phyloP scores from a whole-genome alignment of 371 early-diverging fungal species.

The Mortierella sp. region DNA sequence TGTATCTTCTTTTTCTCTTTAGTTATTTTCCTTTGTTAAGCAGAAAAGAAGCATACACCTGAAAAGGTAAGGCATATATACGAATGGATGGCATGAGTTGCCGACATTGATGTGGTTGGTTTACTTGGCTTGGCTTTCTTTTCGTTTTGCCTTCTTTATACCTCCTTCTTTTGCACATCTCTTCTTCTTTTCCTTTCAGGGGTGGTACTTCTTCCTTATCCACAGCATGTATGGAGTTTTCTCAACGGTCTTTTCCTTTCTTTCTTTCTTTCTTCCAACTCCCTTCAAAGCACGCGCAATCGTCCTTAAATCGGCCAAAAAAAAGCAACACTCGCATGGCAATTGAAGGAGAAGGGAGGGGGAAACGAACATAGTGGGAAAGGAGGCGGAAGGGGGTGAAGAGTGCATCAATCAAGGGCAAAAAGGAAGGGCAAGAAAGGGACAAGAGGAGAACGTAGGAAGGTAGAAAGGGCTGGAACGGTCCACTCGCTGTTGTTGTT shows the following conservation, averaged over 20 bases:
- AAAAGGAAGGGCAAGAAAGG: not conserved
- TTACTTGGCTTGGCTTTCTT: not conserved
- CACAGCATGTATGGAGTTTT: too few relatives aligned
- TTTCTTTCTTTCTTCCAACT: not conserved
- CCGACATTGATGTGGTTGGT: not conserved
- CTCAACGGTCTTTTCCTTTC: not conserved
- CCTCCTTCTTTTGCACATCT: not conserved
- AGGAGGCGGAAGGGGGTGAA: not conserved
- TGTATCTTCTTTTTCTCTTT: not conserved
- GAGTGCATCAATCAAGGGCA: not conserved
- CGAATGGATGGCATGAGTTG: not conserved
- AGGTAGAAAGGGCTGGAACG: constrained; percentile 7
- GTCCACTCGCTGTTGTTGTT: not conserved
- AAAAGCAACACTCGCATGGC: not conserved
- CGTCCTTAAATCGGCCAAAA: not conserved
- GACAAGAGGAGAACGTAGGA: not conserved
- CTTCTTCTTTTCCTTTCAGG: not conserved
- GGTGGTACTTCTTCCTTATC: not conserved
- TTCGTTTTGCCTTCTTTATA: not conserved
- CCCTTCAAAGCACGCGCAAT: not conserved
- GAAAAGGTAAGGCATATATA: not conserved
- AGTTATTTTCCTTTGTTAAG: not conserved
- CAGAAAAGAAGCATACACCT: not conserved
- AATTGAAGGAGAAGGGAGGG: not conserved
- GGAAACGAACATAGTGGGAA: not conserved